These are phyloP conservation scores for Ophiostoma fasciatum DNA, from an alignment of 2,329 filamentous ascomycete species.

Conservation along the genomic window DNA sequence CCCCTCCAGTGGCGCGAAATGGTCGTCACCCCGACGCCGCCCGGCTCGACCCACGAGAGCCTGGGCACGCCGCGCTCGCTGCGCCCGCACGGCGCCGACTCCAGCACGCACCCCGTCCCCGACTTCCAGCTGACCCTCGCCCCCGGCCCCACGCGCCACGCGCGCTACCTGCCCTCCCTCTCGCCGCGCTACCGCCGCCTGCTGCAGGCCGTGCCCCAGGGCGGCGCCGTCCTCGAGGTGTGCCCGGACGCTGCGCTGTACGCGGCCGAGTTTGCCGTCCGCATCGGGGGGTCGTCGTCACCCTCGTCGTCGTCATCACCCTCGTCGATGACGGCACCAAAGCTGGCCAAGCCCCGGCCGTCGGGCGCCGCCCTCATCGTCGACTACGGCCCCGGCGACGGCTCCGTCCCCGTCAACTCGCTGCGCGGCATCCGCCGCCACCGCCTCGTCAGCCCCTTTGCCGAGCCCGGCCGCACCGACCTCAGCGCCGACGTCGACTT, in stretches of 20 bases:
- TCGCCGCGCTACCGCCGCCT: constrained; percentile 67
- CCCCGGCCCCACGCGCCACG: constrained; percentile 62
- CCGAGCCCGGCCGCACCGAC: constrained; percentile 68
- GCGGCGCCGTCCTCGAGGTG: constrained; percentile 68
- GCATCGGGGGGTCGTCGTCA: constrained; percentile 57
- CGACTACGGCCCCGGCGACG: constrained; percentile 70
- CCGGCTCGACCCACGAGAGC: constrained; percentile 34
- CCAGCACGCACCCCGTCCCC: constrained; percentile 38
- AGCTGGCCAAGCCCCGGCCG: constrained; percentile 40
- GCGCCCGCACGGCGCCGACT: constrained; percentile 23
- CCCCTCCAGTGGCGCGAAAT: constrained; percentile 65
- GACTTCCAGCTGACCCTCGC: constrained; percentile 83
- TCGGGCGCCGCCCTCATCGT: constrained; percentile 86
- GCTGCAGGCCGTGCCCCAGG: constrained; percentile 43
- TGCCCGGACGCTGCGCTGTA: constrained; percentile 77
- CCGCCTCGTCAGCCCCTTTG: constrained; percentile 62
- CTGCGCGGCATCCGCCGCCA: constrained; percentile 78
- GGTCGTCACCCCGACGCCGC: constrained; percentile 55
- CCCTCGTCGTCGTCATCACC: not conserved
- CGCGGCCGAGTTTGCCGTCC: constrained; percentile 62
- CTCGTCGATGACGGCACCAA: too few relatives aligned
- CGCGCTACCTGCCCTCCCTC: constrained; percentile 68
- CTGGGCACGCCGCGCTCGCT: constrained; percentile 38
- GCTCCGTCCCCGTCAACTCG: constrained; percentile 69
- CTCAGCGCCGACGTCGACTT: constrained; percentile 93